A percentile compares a stretch with the other conserved stretches of the same genome.
phyloP scores from a whole-genome alignment of 495 filamentous ascomycete species.

The Corynascus novoguineensis region DNA sequence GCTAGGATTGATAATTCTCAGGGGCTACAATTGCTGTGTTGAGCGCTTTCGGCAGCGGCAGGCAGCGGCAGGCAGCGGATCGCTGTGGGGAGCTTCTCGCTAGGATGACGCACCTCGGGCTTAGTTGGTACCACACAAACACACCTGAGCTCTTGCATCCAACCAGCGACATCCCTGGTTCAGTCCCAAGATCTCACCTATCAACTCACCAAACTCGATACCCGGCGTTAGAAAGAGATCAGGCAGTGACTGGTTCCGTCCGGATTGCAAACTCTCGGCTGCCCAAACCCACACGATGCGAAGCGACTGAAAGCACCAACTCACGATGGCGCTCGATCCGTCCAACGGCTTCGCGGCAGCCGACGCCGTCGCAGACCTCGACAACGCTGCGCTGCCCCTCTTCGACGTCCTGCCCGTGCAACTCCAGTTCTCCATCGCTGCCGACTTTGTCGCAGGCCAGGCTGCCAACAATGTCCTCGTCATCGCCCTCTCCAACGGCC shows the following conservation, averaged over 20 bases:
- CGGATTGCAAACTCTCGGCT: not conserved
- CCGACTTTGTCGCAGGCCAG: conserved; percentile 92
- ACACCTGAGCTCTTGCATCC: not conserved
- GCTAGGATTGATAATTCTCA: no score
- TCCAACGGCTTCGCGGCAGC: conserved; percentile 49
- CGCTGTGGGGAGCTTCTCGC: not conserved
- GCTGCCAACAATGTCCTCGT: conserved; percentile 96
- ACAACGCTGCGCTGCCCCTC: conserved; percentile 65
- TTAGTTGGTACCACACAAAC: not conserved
- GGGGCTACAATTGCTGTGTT: no score
- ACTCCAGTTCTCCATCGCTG: conserved; percentile 83
- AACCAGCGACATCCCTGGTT: not conserved
- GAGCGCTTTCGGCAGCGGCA: no score
- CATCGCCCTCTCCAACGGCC: conserved; percentile 78
- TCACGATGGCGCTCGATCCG: conserved; percentile 43
- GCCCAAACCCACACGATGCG: not conserved
- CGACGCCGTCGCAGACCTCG: conserved; percentile 50
- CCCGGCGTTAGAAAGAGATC: not conserved
- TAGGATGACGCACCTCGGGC: not conserved
- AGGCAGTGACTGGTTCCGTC: not conserved
- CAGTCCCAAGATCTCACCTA: not conserved
- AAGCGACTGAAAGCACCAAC: not conserved
- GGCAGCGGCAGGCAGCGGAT: not conserved
- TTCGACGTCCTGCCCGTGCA: conserved; percentile 88
- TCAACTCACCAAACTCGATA: not conserved